Conservation (phyloP, 805 yeast genomes). For the Scheffersomyces coipomensis region DNA sequence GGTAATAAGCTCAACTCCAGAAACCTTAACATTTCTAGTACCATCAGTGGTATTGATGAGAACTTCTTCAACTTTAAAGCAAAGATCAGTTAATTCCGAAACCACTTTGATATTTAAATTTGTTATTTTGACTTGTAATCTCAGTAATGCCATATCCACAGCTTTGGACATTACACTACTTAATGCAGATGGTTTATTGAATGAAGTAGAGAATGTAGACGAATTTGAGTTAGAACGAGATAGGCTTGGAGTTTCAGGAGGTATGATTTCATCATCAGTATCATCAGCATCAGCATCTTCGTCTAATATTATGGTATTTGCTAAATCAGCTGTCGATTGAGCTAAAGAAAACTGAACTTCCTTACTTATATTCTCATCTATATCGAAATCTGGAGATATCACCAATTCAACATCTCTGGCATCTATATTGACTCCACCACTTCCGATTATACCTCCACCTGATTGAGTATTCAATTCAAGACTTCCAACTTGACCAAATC, state of each 20-base stretch:
- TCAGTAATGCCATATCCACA: slow-evolving; percentile 64
- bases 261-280: neutral
- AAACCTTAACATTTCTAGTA: slow-evolving; percentile 36
- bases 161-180: slow-evolving; percentile 62
- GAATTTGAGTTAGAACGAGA: slow-evolving; percentile 1
- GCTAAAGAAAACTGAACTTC: slow-evolving; percentile 53
- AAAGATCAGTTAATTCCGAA: slow-evolving; percentile 40
- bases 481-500: slow-evolving; percentile 58
- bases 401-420: slow-evolving; percentile 53
- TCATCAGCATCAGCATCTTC: slow-evolving; percentile 17
- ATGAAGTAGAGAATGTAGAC: slow-evolving; percentile 14
- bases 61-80: slow-evolving; percentile 30
- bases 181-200: slow-evolving; percentile 36
- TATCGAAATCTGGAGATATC: slow-evolving; percentile 33
- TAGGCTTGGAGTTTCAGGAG: neutral
- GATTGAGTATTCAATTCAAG: slow-evolving; percentile 45
- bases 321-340: slow-evolving; percentile 73
- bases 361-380: slow-evolving; percentile 25
- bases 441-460: slow-evolving; percentile 64
- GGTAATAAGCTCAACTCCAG: slow-evolving; percentile 39
- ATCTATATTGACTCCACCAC: slow-evolving; percentile 69
- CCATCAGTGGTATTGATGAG: slow-evolving; percentile 45
- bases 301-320: slow-evolving; percentile 52
- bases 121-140: slow-evolving; percentile 50
- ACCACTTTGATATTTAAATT: slow-evolving; percentile 49